Evolutionary conservation across 148 eudicot genomes (phyloP).

Genomic region (Camellia japonica): DNA sequence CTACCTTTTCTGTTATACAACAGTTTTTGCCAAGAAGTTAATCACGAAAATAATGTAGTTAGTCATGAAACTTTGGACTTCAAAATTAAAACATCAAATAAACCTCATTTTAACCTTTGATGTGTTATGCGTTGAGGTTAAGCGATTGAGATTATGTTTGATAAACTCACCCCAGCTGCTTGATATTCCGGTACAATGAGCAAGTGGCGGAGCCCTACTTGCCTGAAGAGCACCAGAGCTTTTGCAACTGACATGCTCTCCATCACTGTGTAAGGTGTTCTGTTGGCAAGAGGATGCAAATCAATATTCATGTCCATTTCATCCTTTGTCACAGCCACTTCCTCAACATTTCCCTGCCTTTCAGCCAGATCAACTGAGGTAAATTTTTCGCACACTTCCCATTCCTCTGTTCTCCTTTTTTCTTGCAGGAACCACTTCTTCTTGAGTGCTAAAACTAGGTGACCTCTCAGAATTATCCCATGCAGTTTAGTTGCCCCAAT

Average conservation of each 20-base stretch:
- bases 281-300: conserved; percentile 76
- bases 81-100: neutral
- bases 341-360: conserved; percentile 53
- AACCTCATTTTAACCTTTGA: neutral
- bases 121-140: neutral
- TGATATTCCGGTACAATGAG: conserved; percentile 76
- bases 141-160: neutral
- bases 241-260: conserved; percentile 85
- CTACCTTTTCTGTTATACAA: no score
- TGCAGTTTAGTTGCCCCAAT: conserved; percentile 42
- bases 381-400: conserved; percentile 68
- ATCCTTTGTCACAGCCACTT: conserved; percentile 54
- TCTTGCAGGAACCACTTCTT: conserved; percentile 72
- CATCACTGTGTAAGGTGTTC: conserved; percentile 74
- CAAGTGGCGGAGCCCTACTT: conserved; percentile 82
- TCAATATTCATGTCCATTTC: conserved; percentile 88
- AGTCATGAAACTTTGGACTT: neutral
- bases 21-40: neutral
- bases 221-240: conserved; percentile 84
- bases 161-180: conserved; percentile 65
- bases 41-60: neutral
- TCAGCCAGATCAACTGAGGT: conserved; percentile 69
- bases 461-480: conserved; percentile 69
- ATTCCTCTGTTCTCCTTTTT: conserved; percentile 56
- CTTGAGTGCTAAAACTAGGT: conserved; percentile 65